phyloP scores from a whole-genome alignment of 257 asterid species.

The Schizonepeta tenuifolia region DNA sequence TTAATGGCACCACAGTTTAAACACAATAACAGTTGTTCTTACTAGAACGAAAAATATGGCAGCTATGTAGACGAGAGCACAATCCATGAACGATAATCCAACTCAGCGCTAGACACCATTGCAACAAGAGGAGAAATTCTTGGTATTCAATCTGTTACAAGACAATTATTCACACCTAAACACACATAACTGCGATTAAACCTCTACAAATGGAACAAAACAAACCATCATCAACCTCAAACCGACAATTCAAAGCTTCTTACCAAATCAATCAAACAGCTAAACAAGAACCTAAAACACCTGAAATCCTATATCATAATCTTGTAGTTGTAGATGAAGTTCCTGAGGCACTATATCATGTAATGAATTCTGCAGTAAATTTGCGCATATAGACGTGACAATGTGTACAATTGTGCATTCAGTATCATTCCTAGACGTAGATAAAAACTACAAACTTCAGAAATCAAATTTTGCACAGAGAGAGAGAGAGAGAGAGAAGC shows the following conservation, averaged over 20 bases:
- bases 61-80: background rate
- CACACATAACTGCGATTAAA: background rate
- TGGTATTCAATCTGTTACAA: background rate
- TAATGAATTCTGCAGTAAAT: background rate
- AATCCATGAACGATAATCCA: background rate
- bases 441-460: background rate
- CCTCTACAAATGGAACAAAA: conserved; percentile 3
- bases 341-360: background rate
- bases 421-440: too few species aligned
- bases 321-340: background rate
- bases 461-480: conserved; percentile 8
- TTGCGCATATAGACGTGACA: background rate
- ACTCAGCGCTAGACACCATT: background rate
- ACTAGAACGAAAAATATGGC: background rate
- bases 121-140: background rate
- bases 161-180: background rate
- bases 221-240: background rate
- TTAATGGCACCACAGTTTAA: background rate
- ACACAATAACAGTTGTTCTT: background rate
- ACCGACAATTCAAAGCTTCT: background rate
- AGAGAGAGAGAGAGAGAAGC: conserved; percentile 13
- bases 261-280: conserved; percentile 8
- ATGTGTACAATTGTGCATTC: background rate
- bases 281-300: background rate
- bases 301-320: background rate